phyloP scores from a whole-genome alignment of 1,284 basidiomycete species.

The Austropuccinia psidii region DNA sequence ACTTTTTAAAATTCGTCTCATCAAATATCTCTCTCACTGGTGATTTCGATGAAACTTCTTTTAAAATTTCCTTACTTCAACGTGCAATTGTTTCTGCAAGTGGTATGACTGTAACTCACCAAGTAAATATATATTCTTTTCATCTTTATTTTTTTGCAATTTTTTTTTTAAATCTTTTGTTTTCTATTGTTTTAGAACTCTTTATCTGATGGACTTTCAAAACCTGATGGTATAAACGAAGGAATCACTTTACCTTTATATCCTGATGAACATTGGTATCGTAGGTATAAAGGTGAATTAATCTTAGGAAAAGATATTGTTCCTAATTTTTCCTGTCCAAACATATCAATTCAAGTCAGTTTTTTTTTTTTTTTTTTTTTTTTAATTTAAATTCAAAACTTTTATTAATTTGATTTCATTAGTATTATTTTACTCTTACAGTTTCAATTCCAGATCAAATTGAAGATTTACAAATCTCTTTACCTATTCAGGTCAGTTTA shows the following conservation, averaged over 20 bases:
- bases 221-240: not conserved
- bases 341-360: too few species aligned
- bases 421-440: conserved; percentile 19
- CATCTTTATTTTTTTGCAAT: not conserved
- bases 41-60: not conserved
- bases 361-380: not conserved
- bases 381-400: not conserved
- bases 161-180: not conserved
- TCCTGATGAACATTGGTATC: not conserved
- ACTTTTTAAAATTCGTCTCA: conserved; percentile 4
- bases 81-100: not conserved
- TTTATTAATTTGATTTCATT: not conserved
- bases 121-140: not conserved
- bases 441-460: not conserved
- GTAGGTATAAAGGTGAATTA: not conserved
- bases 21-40: not conserved
- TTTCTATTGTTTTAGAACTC: not conserved
- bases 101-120: not conserved
- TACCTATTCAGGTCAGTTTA: conserved; percentile 3
- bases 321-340: not conserved
- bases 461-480: not conserved
- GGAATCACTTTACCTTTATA: not conserved
- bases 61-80: not conserved
- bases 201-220: not conserved
- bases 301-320: not conserved